These are phyloP conservation scores for Phoma herbarum DNA, from an alignment of 2,329 filamentous ascomycete species.

Conservation along the genomic window DNA sequence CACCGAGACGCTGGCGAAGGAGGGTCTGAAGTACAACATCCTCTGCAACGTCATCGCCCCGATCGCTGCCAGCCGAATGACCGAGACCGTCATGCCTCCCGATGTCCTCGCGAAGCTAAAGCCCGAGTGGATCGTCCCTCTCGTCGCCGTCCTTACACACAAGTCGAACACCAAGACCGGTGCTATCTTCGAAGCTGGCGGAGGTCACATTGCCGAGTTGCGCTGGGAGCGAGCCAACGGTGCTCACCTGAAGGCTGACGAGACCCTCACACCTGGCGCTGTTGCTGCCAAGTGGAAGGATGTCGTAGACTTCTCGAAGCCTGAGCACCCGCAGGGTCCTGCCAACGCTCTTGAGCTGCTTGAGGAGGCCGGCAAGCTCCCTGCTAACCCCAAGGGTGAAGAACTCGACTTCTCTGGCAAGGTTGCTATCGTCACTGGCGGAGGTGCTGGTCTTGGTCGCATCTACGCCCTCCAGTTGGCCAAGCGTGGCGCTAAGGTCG, in stretches of 20 bases:
- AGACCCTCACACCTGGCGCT: slow-evolving; percentile 85
- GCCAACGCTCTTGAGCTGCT: slow-evolving; percentile 85
- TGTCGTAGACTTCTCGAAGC: slow-evolving; percentile 83
- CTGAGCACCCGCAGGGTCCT: slow-evolving; percentile 83
- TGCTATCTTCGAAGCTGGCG: slow-evolving; percentile 91
- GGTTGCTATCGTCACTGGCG: slow-evolving; percentile 50
- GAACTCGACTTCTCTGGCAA: slow-evolving; percentile 50
- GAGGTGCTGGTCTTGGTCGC: slow-evolving; percentile 74
- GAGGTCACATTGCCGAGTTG: slow-evolving; percentile 89
- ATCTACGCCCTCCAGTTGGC: slow-evolving; percentile 89
- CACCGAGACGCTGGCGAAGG: slow-evolving; percentile 97
- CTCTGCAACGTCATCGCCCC: slow-evolving; percentile 93
- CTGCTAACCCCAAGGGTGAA: slow-evolving; percentile 45
- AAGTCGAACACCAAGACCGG: slow-evolving; percentile 88
- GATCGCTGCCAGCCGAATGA: slow-evolving; percentile 95
- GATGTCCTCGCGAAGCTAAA: slow-evolving; percentile 85
- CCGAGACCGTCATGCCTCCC: slow-evolving; percentile 93
- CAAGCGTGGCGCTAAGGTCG: slow-evolving; percentile 82
- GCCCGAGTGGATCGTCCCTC: slow-evolving; percentile 93
- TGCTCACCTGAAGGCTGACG: slow-evolving; percentile 87
- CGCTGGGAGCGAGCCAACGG: slow-evolving; percentile 94
- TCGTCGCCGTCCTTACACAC: slow-evolving; percentile 89
- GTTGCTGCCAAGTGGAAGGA: slow-evolving; percentile 89
- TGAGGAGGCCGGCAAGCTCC: slow-evolving; percentile 42
- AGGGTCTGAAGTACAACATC: slow-evolving; percentile 98